Conservation (phyloP, 2,329 filamentous ascomycete species). For the Xylariaceae sp. region DNA sequence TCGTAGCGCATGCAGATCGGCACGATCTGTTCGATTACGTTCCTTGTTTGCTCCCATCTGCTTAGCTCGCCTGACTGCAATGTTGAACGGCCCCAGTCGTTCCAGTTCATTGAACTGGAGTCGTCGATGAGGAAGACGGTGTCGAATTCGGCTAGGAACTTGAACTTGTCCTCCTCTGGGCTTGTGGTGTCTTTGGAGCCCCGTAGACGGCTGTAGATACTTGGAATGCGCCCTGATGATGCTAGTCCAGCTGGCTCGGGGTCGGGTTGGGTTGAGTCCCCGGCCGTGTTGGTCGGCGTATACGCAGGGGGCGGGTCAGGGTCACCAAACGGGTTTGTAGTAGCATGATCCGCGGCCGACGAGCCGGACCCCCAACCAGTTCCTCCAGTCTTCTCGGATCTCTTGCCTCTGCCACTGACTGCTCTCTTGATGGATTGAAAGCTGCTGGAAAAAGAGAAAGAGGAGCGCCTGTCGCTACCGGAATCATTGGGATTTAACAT, state of each 20-base stretch:
- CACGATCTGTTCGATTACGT: slow-evolving; percentile 67
- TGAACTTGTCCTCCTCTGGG: slow-evolving; percentile 32
- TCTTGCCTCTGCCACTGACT: slow-evolving; percentile 10
- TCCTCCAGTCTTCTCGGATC: not conserved
- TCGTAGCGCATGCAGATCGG: slow-evolving; percentile 80
- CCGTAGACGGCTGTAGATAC: slow-evolving; percentile 6
- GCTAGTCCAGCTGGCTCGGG: not conserved
- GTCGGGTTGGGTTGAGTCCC: slow-evolving; percentile 3
- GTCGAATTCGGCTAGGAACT: slow-evolving; percentile 76
- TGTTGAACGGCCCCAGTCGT: slow-evolving; percentile 33
- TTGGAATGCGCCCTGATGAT: not conserved
- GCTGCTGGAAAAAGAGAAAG: slow-evolving; percentile 13
- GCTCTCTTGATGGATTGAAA: slow-evolving; percentile 14
- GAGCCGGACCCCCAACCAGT: not conserved
- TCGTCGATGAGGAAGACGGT: slow-evolving; percentile 91
- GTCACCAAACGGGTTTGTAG: slow-evolving; percentile 13
- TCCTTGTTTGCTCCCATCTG: slow-evolving; percentile 68
- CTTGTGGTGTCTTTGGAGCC: not conserved
- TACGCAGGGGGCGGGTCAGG: slow-evolving; percentile 26
- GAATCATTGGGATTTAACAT: not conserved
- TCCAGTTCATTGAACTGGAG: slow-evolving; percentile 76
- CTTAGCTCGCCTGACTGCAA: not conserved
- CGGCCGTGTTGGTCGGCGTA: slow-evolving; percentile 4
- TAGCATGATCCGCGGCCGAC: not conserved
- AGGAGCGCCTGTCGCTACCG: slow-evolving; percentile 7